A percentile compares a stretch with the other conserved stretches of the same genome.
These are phyloP conservation scores for Basipetospora chlamydospora DNA, from an alignment of 2,329 filamentous ascomycete genomes.

Conservation along the genomic window DNA sequence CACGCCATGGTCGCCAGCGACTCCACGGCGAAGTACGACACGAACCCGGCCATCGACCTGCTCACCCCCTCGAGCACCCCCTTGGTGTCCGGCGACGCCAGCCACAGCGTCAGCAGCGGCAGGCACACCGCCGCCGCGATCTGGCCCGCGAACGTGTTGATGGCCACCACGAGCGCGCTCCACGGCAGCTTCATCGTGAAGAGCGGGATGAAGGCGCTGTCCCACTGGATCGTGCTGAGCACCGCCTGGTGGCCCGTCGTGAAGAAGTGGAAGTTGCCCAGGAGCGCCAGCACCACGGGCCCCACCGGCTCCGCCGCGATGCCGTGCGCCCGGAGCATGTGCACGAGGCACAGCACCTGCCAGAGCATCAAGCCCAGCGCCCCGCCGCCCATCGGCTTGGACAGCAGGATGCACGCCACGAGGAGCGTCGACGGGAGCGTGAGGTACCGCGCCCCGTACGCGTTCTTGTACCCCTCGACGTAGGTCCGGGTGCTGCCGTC, in stretches of 20 bases:
- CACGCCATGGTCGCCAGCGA: slow-evolving; percentile 78
- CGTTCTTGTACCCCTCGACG: slow-evolving; percentile 82
- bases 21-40: slow-evolving; percentile 71
- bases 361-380: slow-evolving; percentile 70
- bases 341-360: slow-evolving; percentile 70
- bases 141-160: slow-evolving; percentile 84
- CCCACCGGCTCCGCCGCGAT: slow-evolving; percentile 60
- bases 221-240: slow-evolving; percentile 85
- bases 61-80: slow-evolving; percentile 56
- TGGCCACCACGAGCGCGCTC: slow-evolving; percentile 63
- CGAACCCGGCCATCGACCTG: slow-evolving; percentile 57
- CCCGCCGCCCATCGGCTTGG: slow-evolving; percentile 89
- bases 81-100: slow-evolving; percentile 60
- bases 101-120: slow-evolving; percentile 78
- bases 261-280: slow-evolving; percentile 92
- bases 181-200: slow-evolving; percentile 75
- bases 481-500: slow-evolving; percentile 45
- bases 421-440: slow-evolving; percentile 69
- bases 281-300: slow-evolving; percentile 68
- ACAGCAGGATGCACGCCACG: slow-evolving; percentile 61
- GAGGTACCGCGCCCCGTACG: slow-evolving; percentile 83
- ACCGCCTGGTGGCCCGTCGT: slow-evolving; percentile 93
- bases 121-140: slow-evolving; percentile 69
- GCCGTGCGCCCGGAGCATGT: slow-evolving; percentile 46
- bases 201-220: slow-evolving; percentile 82